Conservation (phyloP, 177 flowering plant genomes). For the Tripterygium wilfordii region DNA sequence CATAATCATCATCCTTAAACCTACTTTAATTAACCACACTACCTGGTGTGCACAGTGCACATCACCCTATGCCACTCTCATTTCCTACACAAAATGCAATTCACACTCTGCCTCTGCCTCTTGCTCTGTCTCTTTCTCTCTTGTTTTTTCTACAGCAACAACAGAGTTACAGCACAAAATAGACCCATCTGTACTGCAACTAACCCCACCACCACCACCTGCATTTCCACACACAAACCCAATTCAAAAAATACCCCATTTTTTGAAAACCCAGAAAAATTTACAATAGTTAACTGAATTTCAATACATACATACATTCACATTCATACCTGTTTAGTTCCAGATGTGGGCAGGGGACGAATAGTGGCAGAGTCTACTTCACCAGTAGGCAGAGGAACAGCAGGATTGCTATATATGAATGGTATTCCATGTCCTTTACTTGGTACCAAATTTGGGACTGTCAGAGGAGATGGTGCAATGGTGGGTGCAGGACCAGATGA, state of each 20-base stretch:
- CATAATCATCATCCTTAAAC: slow-evolving; percentile 14
- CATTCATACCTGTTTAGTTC: slow-evolving; percentile 41
- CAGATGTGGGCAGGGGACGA: slow-evolving; percentile 62
- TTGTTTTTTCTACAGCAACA: no score
- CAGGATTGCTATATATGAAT: slow-evolving; percentile 83
- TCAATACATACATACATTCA: no score
- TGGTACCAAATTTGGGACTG: slow-evolving; percentile 26
- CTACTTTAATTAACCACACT: slow-evolving; percentile 18
- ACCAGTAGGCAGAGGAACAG: slow-evolving; percentile 88
- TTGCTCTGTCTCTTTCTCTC: slow-evolving; percentile 1
- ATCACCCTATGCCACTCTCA: no score
- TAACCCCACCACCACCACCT: no score
- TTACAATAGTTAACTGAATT: no score
- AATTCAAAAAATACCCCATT: no score
- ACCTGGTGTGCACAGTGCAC: not conserved
- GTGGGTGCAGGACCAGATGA: slow-evolving; percentile 31
- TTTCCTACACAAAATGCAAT: slow-evolving; percentile 3
- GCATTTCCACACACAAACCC: no score
- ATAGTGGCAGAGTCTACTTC: slow-evolving; percentile 78
- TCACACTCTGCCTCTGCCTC: no score
- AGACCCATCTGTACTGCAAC: no score
- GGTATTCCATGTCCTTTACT: slow-evolving; percentile 62
- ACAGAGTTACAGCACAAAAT: no score
- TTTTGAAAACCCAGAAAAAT: no score
- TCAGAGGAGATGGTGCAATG: slow-evolving; percentile 27